Evolutionary conservation across 2,329 filamentous ascomycete genomes (phyloP), one percentile per base, ranked within the genome.

Genomic region (Cordyceps javanica): DNA sequence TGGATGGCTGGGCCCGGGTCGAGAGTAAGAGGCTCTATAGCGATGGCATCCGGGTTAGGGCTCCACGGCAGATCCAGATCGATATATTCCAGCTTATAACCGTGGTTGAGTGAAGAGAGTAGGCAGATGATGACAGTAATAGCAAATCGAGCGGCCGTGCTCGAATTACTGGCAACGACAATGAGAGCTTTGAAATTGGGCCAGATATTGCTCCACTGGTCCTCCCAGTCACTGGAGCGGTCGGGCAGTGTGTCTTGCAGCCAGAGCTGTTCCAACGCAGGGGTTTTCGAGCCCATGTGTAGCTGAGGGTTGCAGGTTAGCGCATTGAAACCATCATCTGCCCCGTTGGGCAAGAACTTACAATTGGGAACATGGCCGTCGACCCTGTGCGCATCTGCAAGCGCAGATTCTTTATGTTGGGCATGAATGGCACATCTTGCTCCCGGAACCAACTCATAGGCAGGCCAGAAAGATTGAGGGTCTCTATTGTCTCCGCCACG

Each of bases 231-330:
- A 48, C 26, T 16, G 9, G 52, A 30, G 2, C 25, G 39, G 25
- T 59, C 60, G 10, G 70, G 59, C 8, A 65, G 62, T 2, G 68
- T 61, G 9, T 68, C 67, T 23, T 63, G 63, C 32, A 73, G 58
- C 61, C 64, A 68, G 3, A 73, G 60, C 49, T 73, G 70, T 52
- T 73, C 65, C 13, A 72, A 41, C 0, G 59, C 61, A 11, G 68
- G 70, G n/a, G 65, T 66, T 39, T 65, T 66, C 1, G 48, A 25
- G 21, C 66, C 65, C 6, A 70, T 19, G 10, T 51, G 44, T 42
- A 69, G 64, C 70, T 72, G 21, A 55, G 64, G 55, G 64, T 14
- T n/a, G 9, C 26, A 26, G 9, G 32, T 55, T 21, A 55, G 42
- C 1, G 5, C 5, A 19, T 13, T n/a, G 39, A 19, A 26, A 6